Conservation (phyloP, 345 rosid genomes). For the Salix arbutifolia region DNA sequence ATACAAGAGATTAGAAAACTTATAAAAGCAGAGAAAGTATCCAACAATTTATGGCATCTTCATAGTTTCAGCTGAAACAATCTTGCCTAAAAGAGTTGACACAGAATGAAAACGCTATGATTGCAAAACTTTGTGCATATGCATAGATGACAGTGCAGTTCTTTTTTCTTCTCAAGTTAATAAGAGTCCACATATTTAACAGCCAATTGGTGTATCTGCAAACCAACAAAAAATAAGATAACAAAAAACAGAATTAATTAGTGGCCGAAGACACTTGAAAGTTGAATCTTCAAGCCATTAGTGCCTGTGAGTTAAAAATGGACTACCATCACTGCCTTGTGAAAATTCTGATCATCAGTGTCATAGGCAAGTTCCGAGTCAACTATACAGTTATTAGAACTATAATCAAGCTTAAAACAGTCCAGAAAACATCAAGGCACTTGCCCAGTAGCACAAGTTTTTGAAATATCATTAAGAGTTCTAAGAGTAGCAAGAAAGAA, state of each 20-base stretch:
- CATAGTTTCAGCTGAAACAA: background rate
- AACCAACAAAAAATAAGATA: background rate
- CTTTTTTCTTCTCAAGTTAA: background rate
- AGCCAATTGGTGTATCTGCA: background rate
- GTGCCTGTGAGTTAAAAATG: background rate
- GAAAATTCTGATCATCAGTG: background rate
- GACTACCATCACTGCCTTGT: background rate
- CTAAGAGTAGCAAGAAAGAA: too few relatives aligned
- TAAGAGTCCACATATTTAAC: background rate
- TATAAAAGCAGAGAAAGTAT: background rate
- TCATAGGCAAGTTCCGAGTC: background rate
- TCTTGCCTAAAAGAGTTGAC: background rate
- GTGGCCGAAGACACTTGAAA: background rate
- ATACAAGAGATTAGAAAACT: constrained; percentile 4
- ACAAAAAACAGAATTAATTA: background rate
- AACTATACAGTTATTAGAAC: background rate
- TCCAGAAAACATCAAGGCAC: background rate
- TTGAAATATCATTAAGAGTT: background rate
- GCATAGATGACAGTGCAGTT: background rate
- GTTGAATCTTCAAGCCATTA: background rate
- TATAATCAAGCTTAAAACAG: background rate
- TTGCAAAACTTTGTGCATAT: background rate
- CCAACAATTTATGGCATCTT: background rate
- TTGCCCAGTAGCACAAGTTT: background rate
- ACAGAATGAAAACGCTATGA: background rate